Percentiles rank a stretch among this genome's conserved stretches.
phyloP scores from a whole-genome alignment of 441 rosid species.

The Pelargonium australe region DNA sequence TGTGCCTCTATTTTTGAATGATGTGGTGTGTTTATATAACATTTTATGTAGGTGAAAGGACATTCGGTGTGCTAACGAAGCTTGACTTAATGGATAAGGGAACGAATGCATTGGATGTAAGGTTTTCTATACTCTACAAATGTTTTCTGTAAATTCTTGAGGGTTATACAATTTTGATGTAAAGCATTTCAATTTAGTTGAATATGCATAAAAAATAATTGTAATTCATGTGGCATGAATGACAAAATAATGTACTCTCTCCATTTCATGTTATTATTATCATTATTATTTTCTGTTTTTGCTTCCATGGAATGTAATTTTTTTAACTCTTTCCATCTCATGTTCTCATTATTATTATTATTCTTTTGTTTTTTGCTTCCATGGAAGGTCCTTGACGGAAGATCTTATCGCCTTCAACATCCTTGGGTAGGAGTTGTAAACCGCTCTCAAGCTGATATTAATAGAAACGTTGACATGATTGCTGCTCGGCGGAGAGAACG shows the following conservation, averaged over 20 bases:
- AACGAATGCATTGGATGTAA: slow-evolving; percentile 85
- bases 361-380: slow-evolving; percentile 9
- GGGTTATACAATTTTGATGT: slow-evolving; percentile 10
- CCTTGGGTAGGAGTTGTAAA: slow-evolving; percentile 99
- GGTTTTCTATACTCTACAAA: slow-evolving; percentile 1
- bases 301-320: no score
- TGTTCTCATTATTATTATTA: background rate
- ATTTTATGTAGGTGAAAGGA: slow-evolving; percentile 71
- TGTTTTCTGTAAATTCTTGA: slow-evolving; percentile 7
- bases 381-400: slow-evolving; percentile 82
- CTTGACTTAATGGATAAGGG: slow-evolving; percentile 99
- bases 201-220: background rate
- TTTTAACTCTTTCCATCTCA: background rate
- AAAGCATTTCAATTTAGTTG: background rate
- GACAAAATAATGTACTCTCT: background rate
- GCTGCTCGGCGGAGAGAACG: slow-evolving; percentile 83
- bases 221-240: background rate
- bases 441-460: slow-evolving; percentile 98
- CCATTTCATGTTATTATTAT: background rate
- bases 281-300: no score
- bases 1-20: slow-evolving; percentile 5
- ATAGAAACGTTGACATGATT: slow-evolving; percentile 88
- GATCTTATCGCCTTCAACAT: slow-evolving; percentile 85
- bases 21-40: slow-evolving; percentile 11
- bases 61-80: slow-evolving; percentile 93